Evolutionary conservation across 2,329 filamentous ascomycete genomes (phyloP), one percentile per base, ranked within the genome.

Genomic region (Curvularia lunata): DNA sequence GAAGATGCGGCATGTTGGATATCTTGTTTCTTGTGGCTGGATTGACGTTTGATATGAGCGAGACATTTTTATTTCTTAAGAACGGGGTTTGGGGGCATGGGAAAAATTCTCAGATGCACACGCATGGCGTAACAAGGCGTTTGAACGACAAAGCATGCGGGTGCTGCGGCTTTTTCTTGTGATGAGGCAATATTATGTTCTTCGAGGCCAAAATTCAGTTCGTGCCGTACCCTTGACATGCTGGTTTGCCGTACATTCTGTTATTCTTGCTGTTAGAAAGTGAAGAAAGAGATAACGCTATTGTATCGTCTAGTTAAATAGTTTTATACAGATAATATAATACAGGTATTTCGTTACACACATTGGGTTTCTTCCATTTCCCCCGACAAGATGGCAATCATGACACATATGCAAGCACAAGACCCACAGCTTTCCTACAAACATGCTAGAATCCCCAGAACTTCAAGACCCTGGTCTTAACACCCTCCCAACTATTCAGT

Each of bases 401-500:
- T 45, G 16, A 46, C 43, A 46, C 19, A 21, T 13, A 18, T 13
- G 12, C 41, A 27, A n/a, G 28, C 28, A 30, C 28, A 30, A 21
- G 9, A 41, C 8, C 19, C 18, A 10, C 1, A 21, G 38, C 38
- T 21, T 23, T 43, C 23, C 3, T n/a, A 5, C 23, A 7, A 25
- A 12, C 4, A 43, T 10, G 8, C 58, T 62, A 84, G 28, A 82
- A 72, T 1, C 83, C 83, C 61, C 80, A 71, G 55, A 82, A 79
- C 51, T 71, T 77, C 61, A 75, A 75, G 41, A 82, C 78, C 62
- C 86, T 80, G 81, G 86, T 84, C 72, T 82, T 84, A 61, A 83
- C 80, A 3, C 85, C 86, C 68, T 88, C 86, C 75, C 80, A 84
- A 54, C 76, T 85, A 72, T 88, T 89, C 73, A 89, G 58, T 77